phyloP scores from a whole-genome alignment of 805 yeast species.

The Metschnikowia borealis region DNA sequence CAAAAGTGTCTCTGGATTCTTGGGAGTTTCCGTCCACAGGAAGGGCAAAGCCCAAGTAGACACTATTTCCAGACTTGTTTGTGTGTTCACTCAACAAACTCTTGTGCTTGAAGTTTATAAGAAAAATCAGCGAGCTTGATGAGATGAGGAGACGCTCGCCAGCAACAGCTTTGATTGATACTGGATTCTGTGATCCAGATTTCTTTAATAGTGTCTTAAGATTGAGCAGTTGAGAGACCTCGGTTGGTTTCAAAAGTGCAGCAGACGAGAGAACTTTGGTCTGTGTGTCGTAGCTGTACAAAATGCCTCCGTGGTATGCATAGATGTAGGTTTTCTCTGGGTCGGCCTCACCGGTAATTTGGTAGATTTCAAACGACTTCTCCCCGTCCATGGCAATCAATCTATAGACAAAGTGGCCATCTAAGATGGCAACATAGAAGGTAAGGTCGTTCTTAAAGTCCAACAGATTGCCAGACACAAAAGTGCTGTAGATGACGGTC shows the following conservation, averaged over 20 bases:
- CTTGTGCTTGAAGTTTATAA: slow-evolving; percentile 44
- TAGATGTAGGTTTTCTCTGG: slow-evolving; percentile 11
- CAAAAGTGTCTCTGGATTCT: slow-evolving; percentile 39
- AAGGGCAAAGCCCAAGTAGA: slow-evolving; percentile 18
- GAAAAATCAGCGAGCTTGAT: slow-evolving; percentile 34
- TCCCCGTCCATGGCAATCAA: slow-evolving; percentile 23
- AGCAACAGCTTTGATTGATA: slow-evolving; percentile 38
- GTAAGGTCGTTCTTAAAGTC: slow-evolving; percentile 24
- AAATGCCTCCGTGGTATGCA: slow-evolving; percentile 24
- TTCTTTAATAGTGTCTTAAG: slow-evolving; percentile 17
- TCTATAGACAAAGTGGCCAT: slow-evolving; percentile 15
- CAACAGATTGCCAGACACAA: slow-evolving; percentile 22
- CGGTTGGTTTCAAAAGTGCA: slow-evolving; percentile 23
- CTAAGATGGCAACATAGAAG: slow-evolving; percentile 13
- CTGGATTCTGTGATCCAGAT: slow-evolving; percentile 5
- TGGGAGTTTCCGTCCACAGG: slow-evolving; percentile 42
- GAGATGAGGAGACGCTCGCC: slow-evolving; percentile 46
- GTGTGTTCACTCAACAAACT: slow-evolving; percentile 33
- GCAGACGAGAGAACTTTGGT: slow-evolving; percentile 19
- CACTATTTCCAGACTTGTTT: slow-evolving; percentile 25
- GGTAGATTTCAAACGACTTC: slow-evolving; percentile 23
- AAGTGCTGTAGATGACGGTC: slow-evolving; percentile 27
- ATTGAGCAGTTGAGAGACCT: slow-evolving; percentile 17
- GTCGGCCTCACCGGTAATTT: slow-evolving; percentile 10
- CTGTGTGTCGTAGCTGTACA: slow-evolving; percentile 23